These are phyloP conservation scores for Arthroderma sp. DNA, from an alignment of 2,329 filamentous ascomycete genomes.

Conservation along the genomic window DNA sequence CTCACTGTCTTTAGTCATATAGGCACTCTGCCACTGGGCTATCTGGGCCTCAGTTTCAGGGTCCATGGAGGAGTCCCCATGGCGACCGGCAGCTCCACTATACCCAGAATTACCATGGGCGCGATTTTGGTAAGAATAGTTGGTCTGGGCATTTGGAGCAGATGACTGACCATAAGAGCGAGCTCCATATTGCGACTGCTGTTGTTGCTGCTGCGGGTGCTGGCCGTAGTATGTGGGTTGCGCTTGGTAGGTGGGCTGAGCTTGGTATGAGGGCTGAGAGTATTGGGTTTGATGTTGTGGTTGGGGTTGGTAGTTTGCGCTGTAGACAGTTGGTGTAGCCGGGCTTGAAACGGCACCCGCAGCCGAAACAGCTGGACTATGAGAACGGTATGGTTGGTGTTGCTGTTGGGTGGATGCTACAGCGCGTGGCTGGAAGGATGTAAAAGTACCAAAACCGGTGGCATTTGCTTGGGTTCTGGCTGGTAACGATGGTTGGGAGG, in stretches of 20 bases:
- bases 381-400: slow-evolving; percentile 22
- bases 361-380: slow-evolving; percentile 19
- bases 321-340: slow-evolving; percentile 28
- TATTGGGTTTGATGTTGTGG: slow-evolving; percentile 19
- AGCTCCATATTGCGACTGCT: slow-evolving; percentile 29
- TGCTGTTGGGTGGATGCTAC: slow-evolving; percentile 34
- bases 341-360: slow-evolving; percentile 22
- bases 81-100: slow-evolving; percentile 5
- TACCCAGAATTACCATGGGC: slow-evolving; percentile 18
- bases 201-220: slow-evolving; percentile 4
- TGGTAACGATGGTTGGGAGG: slow-evolving; percentile 22
- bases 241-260: slow-evolving; percentile 9
- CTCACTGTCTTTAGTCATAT: slow-evolving; percentile 48
- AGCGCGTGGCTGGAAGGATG: slow-evolving; percentile 47
- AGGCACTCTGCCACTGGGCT: slow-evolving; percentile 88
- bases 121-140: too few species aligned
- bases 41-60: slow-evolving; percentile 83
- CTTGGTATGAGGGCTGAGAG: slow-evolving; percentile 21
- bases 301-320: slow-evolving; percentile 29
- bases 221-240: slow-evolving; percentile 33
- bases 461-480: too few species aligned
- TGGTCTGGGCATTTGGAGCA: slow-evolving; percentile 31
- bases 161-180: slow-evolving; percentile 36
- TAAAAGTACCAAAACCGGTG: slow-evolving; percentile 33
- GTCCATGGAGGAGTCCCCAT: slow-evolving; percentile 39